phyloP scores from a whole-genome alignment of 768 basidiomycete genomes.

The Steccherinum ochraceum region DNA sequence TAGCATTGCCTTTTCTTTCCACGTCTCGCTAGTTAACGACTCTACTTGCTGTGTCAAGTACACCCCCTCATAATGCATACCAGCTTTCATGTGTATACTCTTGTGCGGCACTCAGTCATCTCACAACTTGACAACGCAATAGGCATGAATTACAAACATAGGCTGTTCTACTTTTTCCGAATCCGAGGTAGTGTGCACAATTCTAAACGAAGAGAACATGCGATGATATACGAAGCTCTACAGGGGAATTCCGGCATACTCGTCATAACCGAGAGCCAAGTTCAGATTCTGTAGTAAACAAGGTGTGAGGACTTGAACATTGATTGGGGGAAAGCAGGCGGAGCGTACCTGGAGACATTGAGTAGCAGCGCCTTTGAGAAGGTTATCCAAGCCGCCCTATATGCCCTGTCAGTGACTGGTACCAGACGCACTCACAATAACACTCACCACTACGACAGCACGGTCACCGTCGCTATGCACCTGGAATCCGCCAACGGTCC shows the following conservation, averaged over 20 bases:
- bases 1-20: not conserved
- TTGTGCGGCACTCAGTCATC: no score
- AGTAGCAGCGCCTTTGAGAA: constrained; percentile 98
- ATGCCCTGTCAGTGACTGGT: not conserved
- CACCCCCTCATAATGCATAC: not conserved
- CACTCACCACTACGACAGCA: constrained; percentile 86
- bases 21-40: not conserved
- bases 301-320: not conserved
- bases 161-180: not conserved
- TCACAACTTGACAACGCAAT: no score
- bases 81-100: not conserved
- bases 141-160: not conserved
- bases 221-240: not conserved
- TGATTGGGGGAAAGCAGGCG: not conserved
- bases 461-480: constrained; percentile 84
- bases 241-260: constrained; percentile 71
- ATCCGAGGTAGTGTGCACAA: not conserved
- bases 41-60: no score
- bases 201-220: not conserved
- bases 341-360: constrained; percentile 85
- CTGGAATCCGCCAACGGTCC: constrained; percentile 90
- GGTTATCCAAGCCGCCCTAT: constrained; percentile 91
- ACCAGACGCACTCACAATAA: not conserved
- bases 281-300: constrained; percentile 66
- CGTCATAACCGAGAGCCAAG: constrained; percentile 81